Conservation (phyloP, 2,329 filamentous ascomycete genomes). For the Aspergillus uvarum region DNA sequence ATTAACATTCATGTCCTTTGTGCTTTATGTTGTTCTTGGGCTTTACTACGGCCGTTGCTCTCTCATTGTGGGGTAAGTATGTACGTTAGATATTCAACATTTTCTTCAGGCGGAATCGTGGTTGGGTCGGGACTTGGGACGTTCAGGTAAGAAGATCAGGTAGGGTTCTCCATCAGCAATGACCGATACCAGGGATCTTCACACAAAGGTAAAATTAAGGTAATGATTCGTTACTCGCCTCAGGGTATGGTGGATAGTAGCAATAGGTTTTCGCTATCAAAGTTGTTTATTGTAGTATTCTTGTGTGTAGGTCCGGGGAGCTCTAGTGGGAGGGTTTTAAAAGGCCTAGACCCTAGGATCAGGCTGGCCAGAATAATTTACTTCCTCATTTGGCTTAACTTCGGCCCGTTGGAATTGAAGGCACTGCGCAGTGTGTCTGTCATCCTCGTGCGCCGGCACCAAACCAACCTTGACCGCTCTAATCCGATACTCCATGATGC, state of each 20-base stretch:
- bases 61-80: constrained; percentile 41
- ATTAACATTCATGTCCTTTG: constrained; percentile 24
- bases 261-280: neutral
- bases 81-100: constrained; percentile 40
- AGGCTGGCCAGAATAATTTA: too few relatives aligned
- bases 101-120: constrained; percentile 21
- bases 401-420: too few relatives aligned
- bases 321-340: constrained; percentile 6
- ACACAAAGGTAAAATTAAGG: constrained; percentile 20
- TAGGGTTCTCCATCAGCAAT: constrained; percentile 36
- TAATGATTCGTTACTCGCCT: constrained; percentile 14
- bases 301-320: neutral
- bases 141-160: constrained; percentile 47
- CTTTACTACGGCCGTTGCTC: constrained; percentile 31
- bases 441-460: constrained; percentile 28
- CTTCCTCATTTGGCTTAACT: too few relatives aligned
- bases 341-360: constrained; percentile 21
- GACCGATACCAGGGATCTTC: constrained; percentile 27
- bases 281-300: neutral
- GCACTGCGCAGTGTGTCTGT: constrained; percentile 23
- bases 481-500: neutral
- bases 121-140: constrained; percentile 19
- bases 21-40: constrained; percentile 24
- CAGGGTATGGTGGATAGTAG: neutral
- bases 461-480: too few relatives aligned